Evolutionary conservation across 345 rosid species (phyloP).

Genomic region (Ceriops zippeliana): DNA sequence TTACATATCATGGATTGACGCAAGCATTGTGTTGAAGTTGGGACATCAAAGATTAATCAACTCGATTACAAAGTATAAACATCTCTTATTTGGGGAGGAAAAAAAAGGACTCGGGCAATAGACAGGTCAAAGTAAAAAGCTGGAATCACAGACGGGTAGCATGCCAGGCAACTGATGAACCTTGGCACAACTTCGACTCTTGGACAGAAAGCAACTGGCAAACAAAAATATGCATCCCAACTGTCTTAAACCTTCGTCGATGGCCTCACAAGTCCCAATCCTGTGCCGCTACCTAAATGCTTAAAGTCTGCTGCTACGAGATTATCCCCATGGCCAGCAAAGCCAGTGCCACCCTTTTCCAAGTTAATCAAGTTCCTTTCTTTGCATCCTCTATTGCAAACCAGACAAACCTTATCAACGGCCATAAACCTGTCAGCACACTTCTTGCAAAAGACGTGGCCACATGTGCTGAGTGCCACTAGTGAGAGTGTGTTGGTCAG

Average conservation of each 20-base stretch:
- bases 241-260: constrained; percentile 16
- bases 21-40: too few relatives aligned
- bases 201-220: not conserved
- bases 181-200: too few relatives aligned
- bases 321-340: constrained; percentile 74
- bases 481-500: constrained; percentile 75
- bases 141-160: too few relatives aligned
- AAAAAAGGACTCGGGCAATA: too few relatives aligned
- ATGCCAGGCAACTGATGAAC: too few relatives aligned
- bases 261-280: constrained; percentile 87
- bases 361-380: constrained; percentile 68
- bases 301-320: constrained; percentile 85
- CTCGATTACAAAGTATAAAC: too few relatives aligned
- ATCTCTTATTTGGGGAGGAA: too few relatives aligned
- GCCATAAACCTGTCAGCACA: constrained; percentile 78
- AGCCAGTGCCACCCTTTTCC: constrained; percentile 89
- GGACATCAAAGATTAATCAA: too few relatives aligned
- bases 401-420: constrained; percentile 74
- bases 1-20: too few relatives aligned
- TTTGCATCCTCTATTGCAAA: constrained; percentile 69
- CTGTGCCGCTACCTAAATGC: constrained; percentile 95
- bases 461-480: constrained; percentile 80
- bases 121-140: too few relatives aligned
- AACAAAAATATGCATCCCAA: not conserved
- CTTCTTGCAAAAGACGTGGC: constrained; percentile 96